Evolutionary conservation across 169 alveolate species (phyloP), one percentile per base, ranked within the genome.

Genomic region (Eimeria necatrix): DNA sequence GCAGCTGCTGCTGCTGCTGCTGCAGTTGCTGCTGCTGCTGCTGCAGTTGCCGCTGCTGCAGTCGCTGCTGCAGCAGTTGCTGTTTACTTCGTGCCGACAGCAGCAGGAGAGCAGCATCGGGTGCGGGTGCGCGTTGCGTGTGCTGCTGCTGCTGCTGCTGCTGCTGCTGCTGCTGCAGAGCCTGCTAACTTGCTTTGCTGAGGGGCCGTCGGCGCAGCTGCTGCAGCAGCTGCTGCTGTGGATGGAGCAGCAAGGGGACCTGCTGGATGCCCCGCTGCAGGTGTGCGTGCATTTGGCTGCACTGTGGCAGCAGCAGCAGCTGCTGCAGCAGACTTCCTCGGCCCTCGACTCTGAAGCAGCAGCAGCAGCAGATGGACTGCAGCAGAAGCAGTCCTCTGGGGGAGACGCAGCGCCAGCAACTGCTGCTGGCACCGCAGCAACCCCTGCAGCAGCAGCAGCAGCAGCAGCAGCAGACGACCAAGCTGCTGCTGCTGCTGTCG

Each of bases 141-240:
- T 80, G 68, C 89, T 32, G 89, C 73, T 32, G 73, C 89, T 80
- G 70, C 52, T 81, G 76, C 53, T 24, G 52, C 26, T 49, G 3
- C n/a, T 22, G 56, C 78, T 59, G 91, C 32, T 83, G 91, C 78
- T 52, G 91, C 91, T 83, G 91, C 91, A 83, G 91, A 49, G 91
- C 56, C 46, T 83, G 91, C 91, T 83, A 14, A 83, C 76, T 10
- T 83, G 91, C 91, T 83, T 83, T 18, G 78, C 91, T 2, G 91
- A 83, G 76, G 91, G 91, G 10, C 91, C 91, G 2, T 83, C 91
- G 32, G n/a, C 26, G 52, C 53, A 52, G 60, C 91, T 83, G 78
- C 60, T 83, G 91, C 91, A 83, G 91, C 91, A 83, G 91, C 91
- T 83, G 91, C 76, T 83, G 78, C 76, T 32, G 76, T 83, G 91